Conservation (phyloP, 2,329 filamentous ascomycete species). For the Dendryphion nanum region DNA sequence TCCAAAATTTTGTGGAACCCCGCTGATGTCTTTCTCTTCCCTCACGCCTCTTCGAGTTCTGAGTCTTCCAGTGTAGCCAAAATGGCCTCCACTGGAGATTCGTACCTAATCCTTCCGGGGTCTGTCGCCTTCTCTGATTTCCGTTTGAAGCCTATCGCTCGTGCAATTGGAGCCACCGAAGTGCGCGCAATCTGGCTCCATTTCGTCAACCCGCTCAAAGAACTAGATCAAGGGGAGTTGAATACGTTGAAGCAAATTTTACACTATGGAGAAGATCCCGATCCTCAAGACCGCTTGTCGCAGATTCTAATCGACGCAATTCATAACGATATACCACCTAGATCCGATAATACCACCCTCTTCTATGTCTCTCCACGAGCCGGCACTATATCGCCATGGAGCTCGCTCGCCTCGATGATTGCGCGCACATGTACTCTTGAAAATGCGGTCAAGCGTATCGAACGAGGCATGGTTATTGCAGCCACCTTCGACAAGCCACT, state of each 20-base stretch:
- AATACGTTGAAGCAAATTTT: constrained; percentile 59
- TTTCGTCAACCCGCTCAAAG: constrained; percentile 46
- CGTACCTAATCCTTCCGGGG: constrained; percentile 50
- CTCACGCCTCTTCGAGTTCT: background rate
- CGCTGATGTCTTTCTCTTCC: background rate
- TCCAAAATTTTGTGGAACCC: constrained; percentile 8
- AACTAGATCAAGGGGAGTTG: constrained; percentile 46
- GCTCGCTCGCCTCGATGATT: constrained; percentile 92
- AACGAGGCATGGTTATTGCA: constrained; percentile 79
- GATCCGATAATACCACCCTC: constrained; percentile 53
- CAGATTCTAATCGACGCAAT: constrained; percentile 47
- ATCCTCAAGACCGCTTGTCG: constrained; percentile 44
- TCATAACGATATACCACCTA: constrained; percentile 49
- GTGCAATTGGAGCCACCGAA: constrained; percentile 46
- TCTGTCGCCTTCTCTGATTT: constrained; percentile 56
- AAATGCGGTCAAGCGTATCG: constrained; percentile 71
- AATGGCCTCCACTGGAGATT: constrained; percentile 32
- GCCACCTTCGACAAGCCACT: constrained; percentile 57
- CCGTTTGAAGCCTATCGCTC: constrained; percentile 46
- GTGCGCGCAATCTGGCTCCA: constrained; percentile 53
- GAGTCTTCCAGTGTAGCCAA: background rate
- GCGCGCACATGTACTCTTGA: constrained; percentile 85
- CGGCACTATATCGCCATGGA: constrained; percentile 89
- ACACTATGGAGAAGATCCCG: constrained; percentile 57
- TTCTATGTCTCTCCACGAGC: constrained; percentile 78